Base-by-base conservation (phyloP, 305 asterid species). In the Fraxinus baroniana region DNA sequence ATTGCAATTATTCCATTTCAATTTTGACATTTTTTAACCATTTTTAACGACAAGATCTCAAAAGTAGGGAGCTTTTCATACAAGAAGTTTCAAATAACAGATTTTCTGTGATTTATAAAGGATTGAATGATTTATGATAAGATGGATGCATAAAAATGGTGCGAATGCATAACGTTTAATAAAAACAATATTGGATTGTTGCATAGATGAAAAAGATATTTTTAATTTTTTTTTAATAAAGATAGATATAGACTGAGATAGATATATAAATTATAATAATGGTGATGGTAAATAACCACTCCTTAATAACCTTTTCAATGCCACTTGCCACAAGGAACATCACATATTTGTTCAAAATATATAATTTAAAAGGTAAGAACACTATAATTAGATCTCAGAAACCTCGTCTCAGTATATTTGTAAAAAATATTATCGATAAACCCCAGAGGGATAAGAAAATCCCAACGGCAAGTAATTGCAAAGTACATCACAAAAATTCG, bases 401-500 rank as follows among this genome's bases (percentile, higher is more conserved):
- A 68, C 7, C 37, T 26, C 3, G 39, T 68, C 74, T 26, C 37
- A 68, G 20, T 68, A 28, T 68, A 10, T 68, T 26, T 10, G 7
- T 28, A 68, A 26, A 68, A 28, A 68, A 68, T 26, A 26, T 26
- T 26, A 13, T 3, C 17, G 74, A 28, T 26, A 78, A 73, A 39
- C 66, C 22, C 36, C 74, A 71, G 17, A 15, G 76, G 76, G 76
- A 15, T 2, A 4, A 20, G 39, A 24, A 76, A 76, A 44, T 24
- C 17, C 37, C 68, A 28, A 44, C 36, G 66, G 64, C 17, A 52
- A 55, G 74, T 41, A 74, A 7, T 36, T 71, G 76, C 86, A 75
- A 80, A 80, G 86, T 81, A 86, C 86, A 81, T 66, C 77, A 39
- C 83, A 87, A 86, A 84, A 87, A 82, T 83, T 80, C 84, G 84